Conservation (phyloP, 106 monocot species). For the Amphibolis antarctica region DNA sequence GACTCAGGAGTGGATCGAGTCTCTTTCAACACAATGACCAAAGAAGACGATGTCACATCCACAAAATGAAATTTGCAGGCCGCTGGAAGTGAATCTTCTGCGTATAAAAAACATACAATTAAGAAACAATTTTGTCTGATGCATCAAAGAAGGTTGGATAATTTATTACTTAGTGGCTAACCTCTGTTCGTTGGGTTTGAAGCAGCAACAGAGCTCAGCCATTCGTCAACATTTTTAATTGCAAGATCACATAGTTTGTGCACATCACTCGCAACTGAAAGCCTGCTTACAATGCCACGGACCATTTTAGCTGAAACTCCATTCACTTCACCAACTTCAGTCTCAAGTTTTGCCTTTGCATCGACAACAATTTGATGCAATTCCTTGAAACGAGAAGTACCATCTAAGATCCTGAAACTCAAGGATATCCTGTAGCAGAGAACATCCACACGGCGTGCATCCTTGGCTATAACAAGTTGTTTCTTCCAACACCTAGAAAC, state of each 20-base stretch:
- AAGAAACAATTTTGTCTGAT: not conserved
- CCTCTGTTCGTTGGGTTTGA: slow-evolving; percentile 25
- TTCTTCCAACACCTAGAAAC: slow-evolving; percentile 73
- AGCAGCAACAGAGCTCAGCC: slow-evolving; percentile 18
- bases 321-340: slow-evolving; percentile 80
- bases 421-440: slow-evolving; percentile 71
- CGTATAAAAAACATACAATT: slow-evolving; percentile 2
- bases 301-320: slow-evolving; percentile 74
- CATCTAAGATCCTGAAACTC: slow-evolving; percentile 63
- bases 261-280: slow-evolving; percentile 61
- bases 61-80: slow-evolving; percentile 61
- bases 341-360: slow-evolving; percentile 67
- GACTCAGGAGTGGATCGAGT: slow-evolving; percentile 20
- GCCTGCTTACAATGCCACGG: slow-evolving; percentile 83
- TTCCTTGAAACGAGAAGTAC: slow-evolving; percentile 57
- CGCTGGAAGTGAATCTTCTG: slow-evolving; percentile 51
- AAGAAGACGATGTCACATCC: slow-evolving; percentile 37
- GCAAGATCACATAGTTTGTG: slow-evolving; percentile 67
- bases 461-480: slow-evolving; percentile 67
- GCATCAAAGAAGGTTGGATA: not conserved
- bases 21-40: slow-evolving; percentile 54
- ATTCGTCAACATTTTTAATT: slow-evolving; percentile 56
- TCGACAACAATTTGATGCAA: slow-evolving; percentile 53
- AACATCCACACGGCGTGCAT: slow-evolving; percentile 79
- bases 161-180: not conserved